Conservation (phyloP, 1,139 yeast genomes). For the Yamadazyma sp. region DNA sequence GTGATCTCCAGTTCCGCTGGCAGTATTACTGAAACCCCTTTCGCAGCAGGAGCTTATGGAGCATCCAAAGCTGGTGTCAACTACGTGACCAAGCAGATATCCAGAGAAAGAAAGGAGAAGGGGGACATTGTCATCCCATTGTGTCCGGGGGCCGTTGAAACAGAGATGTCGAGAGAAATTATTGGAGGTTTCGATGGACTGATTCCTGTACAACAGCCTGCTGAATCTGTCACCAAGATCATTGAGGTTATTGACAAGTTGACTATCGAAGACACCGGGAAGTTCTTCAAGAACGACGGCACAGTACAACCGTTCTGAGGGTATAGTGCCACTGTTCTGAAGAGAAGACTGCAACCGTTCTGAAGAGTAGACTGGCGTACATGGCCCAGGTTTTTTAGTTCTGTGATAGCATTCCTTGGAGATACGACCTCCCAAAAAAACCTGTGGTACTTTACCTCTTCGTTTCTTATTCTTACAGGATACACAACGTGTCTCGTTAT, state of each 20-base stretch:
- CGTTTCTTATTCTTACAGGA: too few species aligned
- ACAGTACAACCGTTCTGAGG: too few species aligned
- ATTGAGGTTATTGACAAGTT: conserved; percentile 1
- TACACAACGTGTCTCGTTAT: too few species aligned
- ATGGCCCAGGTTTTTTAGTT: too few species aligned
- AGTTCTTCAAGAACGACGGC: conserved; percentile 6
- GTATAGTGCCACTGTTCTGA: too few species aligned
- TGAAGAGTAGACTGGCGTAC: too few species aligned
- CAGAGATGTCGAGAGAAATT: too few species aligned
- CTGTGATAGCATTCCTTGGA: too few species aligned
- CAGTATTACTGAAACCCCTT: conserved; percentile 15
- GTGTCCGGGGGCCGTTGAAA: conserved; percentile 40
- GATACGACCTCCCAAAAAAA: too few species aligned
- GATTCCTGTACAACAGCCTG: conserved; percentile 1
- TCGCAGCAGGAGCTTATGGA: conserved; percentile 4
- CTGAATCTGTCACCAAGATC: conserved; percentile 4
- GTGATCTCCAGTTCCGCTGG: conserved; percentile 26
- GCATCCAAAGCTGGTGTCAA: conserved; percentile 4
- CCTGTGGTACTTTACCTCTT: too few species aligned
- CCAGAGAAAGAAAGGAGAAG: conserved; percentile 27
- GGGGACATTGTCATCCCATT: conserved; percentile 43
- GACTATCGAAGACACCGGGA: conserved; percentile 2
- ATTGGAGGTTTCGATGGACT: too few species aligned
- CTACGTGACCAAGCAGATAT: conserved; percentile 4
- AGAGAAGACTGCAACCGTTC: too few species aligned